Conservation (phyloP, 345 rosid genomes). For the Rhodomyrtus tomentosa region DNA sequence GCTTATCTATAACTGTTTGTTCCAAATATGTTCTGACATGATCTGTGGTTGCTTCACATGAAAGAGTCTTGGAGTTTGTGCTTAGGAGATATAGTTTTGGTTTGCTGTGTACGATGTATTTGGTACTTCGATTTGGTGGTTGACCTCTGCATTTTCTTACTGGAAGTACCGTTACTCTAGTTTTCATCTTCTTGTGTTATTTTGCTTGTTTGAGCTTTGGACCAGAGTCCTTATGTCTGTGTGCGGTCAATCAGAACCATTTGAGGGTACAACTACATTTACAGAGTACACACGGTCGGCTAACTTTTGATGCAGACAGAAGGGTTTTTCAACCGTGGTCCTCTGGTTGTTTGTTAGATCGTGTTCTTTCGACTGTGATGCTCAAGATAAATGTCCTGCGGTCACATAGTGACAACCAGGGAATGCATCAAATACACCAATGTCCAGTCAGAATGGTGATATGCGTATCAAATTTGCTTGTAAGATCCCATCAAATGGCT, state of each 20-base stretch:
- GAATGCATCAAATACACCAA: background rate
- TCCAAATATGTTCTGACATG: background rate
- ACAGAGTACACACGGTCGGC: background rate
- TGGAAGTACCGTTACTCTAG: background rate
- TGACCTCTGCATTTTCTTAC: background rate
- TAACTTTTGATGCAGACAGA: background rate
- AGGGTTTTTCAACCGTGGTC: background rate
- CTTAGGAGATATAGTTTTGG: background rate
- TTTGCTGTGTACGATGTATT: background rate
- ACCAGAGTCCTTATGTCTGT: background rate
- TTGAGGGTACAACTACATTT: background rate
- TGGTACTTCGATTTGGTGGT: background rate
- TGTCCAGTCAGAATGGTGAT: background rate
- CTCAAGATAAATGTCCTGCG: background rate
- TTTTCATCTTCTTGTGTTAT: background rate
- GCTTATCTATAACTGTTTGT: background rate
- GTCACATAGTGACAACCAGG: background rate
- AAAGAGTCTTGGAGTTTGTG: background rate
- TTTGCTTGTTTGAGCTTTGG: background rate
- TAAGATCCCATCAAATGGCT: background rate
- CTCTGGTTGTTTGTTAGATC: background rate
- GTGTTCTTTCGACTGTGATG: background rate
- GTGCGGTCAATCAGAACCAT: background rate
- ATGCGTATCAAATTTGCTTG: background rate
- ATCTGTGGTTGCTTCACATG: background rate